Evolutionary conservation across 495 filamentous ascomycete species (phyloP), one percentile per base, ranked within the genome.

Genomic region (Penicillium coffeae): DNA sequence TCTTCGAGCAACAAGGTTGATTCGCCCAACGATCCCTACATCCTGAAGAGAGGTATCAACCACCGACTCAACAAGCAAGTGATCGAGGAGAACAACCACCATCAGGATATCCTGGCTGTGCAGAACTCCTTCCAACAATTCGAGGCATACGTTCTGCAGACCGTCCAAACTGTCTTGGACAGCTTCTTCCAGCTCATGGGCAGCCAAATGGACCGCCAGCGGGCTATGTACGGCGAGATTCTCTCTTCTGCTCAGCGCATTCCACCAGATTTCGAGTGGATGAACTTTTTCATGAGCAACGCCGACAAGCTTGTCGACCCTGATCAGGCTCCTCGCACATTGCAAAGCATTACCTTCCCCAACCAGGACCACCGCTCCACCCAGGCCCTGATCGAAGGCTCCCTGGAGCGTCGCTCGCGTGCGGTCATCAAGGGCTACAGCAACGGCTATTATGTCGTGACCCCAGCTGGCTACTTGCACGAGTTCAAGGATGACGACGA

Each of bases 401-500:
- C 77, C 5, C 77, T 98, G 30, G 89, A 95, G 68, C 85, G 89
- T 44, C 96, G 95, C 70, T 84, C 81, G 33, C 84, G 86, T 36
- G 87, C 89, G 51, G 78, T 89, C 50, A 80, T 89, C 70, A 80
- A 79, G 56, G 85, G 85, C 49, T 95, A 88, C 68, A 84, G 78
- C 48, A 80, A 88, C 1, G 79, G 76, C 49, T 95, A 91, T 74
- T 98, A 95, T 59, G 91, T 92, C 39, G 82, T 97, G 21, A 96
- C 90, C 2, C 85, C 86, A 0, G 77, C 84, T 16, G 85, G 86
- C 52, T 98, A 85, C 68, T 73, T 98, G 38, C 93, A 97, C 68
- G 93, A 97, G 61, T 97, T 94, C 77, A 95, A 95, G 65, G 89
- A 92, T 59, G 84, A 84, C 62, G 92, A 98, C 66, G 85, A 95